Base-by-base conservation (phyloP, 805 yeast species). In the Sugiyamaella valdiviana region DNA sequence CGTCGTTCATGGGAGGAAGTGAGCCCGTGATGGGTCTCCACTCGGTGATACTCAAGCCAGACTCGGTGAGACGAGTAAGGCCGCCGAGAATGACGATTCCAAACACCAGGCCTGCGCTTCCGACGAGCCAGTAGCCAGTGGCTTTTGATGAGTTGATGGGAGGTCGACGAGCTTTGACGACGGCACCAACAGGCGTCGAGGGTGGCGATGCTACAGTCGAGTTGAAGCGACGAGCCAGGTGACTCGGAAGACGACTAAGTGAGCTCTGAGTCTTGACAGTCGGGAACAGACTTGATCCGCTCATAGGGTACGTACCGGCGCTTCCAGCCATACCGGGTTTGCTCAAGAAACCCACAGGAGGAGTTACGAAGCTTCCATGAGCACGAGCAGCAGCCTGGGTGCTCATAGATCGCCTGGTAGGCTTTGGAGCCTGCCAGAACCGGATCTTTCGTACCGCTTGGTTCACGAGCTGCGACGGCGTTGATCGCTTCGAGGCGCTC, bases 1-100 rank as follows among this genome's bases (percentile, higher is more conserved):
- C 69, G 58, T 87, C 81, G 51, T 69, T 78, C 59, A 85, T 62
- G 0, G 99, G 99, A 2, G 99, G 99, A 12, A 93, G 66, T 1
- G 95, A 71, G 42, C 99, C 99, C 0, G 99, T 88, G 22, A 93
- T 89, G 1, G 99, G 99, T 64, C 82, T 87, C 99, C 99, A 93
- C 63, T 93, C 99, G 1, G 98, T 93, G 64, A 93, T 93, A 42
- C 95, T 85, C 41, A 93, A 72, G 0, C 99, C 99, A 0, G 96
- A 86, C 63, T 93, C 99, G 0, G 99, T 93, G 40, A 93, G 74
- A 60, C 99, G 77, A 0, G 99, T 93, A 41, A 93, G 73, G 0
- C 99, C 99, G 41, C 99, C 99, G 4, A 93, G 73, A n/a, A 93
- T 82, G 14, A 93, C 98, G 52, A 93, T 93, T 32, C 95, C 96